Evolutionary conservation across 164 flowering plant species (phyloP), one percentile per base, ranked within the genome.

Genomic region (Pachysandra terminalis): DNA sequence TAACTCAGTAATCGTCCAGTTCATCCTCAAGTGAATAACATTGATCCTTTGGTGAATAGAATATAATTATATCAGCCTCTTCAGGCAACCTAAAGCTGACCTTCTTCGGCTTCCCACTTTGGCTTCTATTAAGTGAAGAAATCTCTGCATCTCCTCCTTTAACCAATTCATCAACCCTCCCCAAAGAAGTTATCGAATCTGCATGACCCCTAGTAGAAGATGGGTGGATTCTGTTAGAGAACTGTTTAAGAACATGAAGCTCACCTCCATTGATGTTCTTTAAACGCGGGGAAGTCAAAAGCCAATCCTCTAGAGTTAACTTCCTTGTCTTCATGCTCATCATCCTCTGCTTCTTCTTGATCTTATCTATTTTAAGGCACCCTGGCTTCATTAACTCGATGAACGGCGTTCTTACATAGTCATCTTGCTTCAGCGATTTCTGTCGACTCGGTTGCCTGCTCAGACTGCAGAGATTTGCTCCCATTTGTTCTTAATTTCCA

Each of bases 81-180:
- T 77, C 73, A 25, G 83, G 83, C 59, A 74, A 17, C 67, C 68
- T 77, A 71, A 84, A 80, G n/a, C 73, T 80, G 64, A 84, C 83
- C 60, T 55, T 80, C 59, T 72, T 75, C 9, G 32, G 1, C 70
- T 81, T 84, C 59, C 52, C 68, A 69, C 77, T 74, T 70, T 62
- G 66, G 74, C 78, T 81, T 65, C 63, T 70, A 4, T 70, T 45
- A n/a, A 40, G 65, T 54, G 77, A 71, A 71, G 66, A 35, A 63
- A 51, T 49, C 21, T 3, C 32, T 2, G 17, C 2, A 9, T 52
- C 25, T 61, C 52, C 55, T 23, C 52, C 55, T 23, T 35, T 59
- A 48, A 37, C 23, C 58, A 5, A 22, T 3, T n/a, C 75, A 51
- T 71, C 71, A 53, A 51, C 61, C 62, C 54, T 76, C 70, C 62